Conservation (phyloP, 1,284 basidiomycete genomes). For the Cutaneotrichosporon sp. region DNA sequence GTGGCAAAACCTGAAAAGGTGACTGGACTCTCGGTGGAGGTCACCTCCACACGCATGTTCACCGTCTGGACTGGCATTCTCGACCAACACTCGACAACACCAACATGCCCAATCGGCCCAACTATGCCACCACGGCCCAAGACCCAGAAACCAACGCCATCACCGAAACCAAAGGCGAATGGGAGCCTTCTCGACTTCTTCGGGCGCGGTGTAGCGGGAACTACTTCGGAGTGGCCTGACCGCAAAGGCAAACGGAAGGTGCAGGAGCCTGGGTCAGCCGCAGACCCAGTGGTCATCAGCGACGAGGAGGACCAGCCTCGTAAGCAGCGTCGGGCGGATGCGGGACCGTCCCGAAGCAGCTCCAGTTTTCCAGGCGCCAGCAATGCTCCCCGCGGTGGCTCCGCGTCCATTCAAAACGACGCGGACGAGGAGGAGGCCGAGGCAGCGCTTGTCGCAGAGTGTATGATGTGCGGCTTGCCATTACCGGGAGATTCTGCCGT, state of each 20-base stretch:
- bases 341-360: conserved; percentile 9
- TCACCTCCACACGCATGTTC: too few relatives aligned
- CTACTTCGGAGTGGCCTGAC: too few relatives aligned
- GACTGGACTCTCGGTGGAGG: background rate
- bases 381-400: too few relatives aligned
- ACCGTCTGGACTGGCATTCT: too few relatives aligned
- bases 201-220: too few relatives aligned
- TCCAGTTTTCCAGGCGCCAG: too few relatives aligned
- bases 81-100: background rate
- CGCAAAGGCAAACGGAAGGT: conserved; percentile 11
- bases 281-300: conserved; percentile 31
- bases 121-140: conserved; percentile 4
- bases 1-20: background rate
- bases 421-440: conserved; percentile 13
- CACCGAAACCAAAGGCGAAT: background rate
- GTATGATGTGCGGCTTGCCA: conserved; percentile 4
- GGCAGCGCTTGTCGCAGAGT: background rate
- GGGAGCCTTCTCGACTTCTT: conserved; percentile 29
- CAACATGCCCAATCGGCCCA: background rate
- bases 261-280: conserved; percentile 15
- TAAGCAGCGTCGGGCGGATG: background rate
- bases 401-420: too few relatives aligned
- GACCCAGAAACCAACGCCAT: too few relatives aligned
- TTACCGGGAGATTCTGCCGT: background rate
- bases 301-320: conserved; percentile 21